Percentiles rank a stretch among this genome's conserved stretches.
phyloP scores from a whole-genome alignment of 2,329 filamentous ascomycete genomes.

The Chrysoporthe deuterocubensis region DNA sequence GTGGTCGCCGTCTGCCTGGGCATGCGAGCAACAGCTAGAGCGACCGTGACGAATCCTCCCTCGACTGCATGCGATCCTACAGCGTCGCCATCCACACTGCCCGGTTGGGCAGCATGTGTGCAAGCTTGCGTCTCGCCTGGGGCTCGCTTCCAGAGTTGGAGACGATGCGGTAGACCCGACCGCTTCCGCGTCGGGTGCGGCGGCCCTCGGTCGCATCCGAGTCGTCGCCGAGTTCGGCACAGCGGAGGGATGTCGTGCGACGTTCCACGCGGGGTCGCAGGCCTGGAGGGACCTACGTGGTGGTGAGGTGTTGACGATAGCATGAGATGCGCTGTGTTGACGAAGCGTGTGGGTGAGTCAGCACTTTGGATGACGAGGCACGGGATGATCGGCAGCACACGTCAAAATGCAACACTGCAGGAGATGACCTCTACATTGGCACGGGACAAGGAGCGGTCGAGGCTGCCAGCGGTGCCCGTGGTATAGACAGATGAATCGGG shows the following conservation, averaged over 20 bases:
- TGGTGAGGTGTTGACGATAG: neutral
- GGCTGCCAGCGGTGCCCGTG: neutral
- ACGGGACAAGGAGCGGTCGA: neutral
- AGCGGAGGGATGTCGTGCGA: slow-evolving; percentile 10
- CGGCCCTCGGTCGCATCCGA: neutral
- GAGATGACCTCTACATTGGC: neutral
- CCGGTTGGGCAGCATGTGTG: neutral
- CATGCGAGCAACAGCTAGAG: neutral
- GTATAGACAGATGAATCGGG: neutral
- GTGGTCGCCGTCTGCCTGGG: neutral
- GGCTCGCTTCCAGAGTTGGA: too few species aligned
- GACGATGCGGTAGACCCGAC: neutral
- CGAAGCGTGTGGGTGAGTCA: neutral
- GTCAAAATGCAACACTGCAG: too few species aligned
- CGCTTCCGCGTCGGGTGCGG: neutral
- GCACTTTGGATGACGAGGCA: too few species aligned
- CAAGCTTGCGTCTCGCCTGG: too few species aligned
- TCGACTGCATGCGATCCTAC: neutral
- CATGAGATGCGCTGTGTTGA: neutral
- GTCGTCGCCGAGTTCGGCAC: neutral
- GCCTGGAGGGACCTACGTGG: neutral
- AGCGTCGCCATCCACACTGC: neutral
- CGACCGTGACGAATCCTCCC: neutral
- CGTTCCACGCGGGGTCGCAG: neutral
- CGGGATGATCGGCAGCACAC: too few species aligned